Base-by-base conservation (phyloP, 257 asterid genomes). In the Nicotiana obtusifolia region DNA sequence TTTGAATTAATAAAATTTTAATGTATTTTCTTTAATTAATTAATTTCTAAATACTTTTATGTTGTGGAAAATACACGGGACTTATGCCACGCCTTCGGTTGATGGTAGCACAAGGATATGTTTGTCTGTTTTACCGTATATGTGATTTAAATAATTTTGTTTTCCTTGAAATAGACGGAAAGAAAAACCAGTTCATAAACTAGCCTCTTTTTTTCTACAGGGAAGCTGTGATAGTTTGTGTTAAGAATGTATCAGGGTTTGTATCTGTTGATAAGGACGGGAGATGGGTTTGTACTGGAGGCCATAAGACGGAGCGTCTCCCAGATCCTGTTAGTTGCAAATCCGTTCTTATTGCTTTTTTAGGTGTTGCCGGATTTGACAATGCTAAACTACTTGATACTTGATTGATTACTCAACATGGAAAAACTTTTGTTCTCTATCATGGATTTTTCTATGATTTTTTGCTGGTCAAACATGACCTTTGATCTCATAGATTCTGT, bases 221-320 rank as follows among this genome's bases (percentile, higher is more conserved):
- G 77, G 98, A 91, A 84, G 97, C 93, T 35, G 87, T 89, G 84
- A 88, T 95, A 82, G 80, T 95, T 49, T 82, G 88, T 2, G 98
- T 95, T 76, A 84, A 87, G 88, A 92, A 90, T 86, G 80, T 89
- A 9, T 87, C 95, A 0, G 97, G 97, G 61, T 86, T 83, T 82
- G 86, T 95, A 54, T 90, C 97, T 22, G 84, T 83, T 64, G 94
- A 89, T 62, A 87, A 81, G 86, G 97, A 95, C 84, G 96, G 97
- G 28, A 84, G 87, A 64, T 94, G 97, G 98, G 82, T 90, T 33
- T 90, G 89, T 90, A 89, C 91, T n/a, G 88, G 85, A 65, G 88
- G 88, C 81, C 90, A 88, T 81, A 86, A 84, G 83, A 84, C 92
- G 7, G 86, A 87, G 53, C 64, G 81, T 54, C 81, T 92, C 81